Percentiles rank a stretch among this genome's conserved stretches.
phyloP scores from a whole-genome alignment of 768 basidiomycete genomes.

The Leucosporidium scottii region DNA sequence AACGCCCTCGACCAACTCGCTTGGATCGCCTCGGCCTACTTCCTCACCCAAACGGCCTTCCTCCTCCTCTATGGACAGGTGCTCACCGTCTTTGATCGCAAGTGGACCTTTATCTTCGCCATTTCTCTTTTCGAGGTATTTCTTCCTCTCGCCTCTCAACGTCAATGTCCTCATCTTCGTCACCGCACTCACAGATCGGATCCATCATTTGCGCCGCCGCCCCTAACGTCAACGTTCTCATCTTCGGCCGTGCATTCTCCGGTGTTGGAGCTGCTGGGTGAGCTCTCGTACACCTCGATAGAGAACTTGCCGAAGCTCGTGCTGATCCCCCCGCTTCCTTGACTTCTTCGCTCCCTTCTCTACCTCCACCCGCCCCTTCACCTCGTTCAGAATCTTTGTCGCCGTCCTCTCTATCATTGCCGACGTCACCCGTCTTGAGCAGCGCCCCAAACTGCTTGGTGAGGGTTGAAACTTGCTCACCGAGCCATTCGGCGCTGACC shows the following conservation, averaged over 20 bases:
- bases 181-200: too few relatives aligned
- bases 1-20: constrained; percentile 22
- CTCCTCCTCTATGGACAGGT: constrained; percentile 41
- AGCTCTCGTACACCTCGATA: constrained; percentile 38
- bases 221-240: constrained; percentile 37
- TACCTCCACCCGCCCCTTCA: too few relatives aligned
- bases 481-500: constrained; percentile 38
- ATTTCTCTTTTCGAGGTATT: constrained; percentile 42
- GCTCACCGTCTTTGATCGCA: constrained; percentile 40
- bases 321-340: too few relatives aligned
- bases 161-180: too few relatives aligned
- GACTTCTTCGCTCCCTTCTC: too few relatives aligned
- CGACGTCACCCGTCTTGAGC: constrained; percentile 31
- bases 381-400: constrained; percentile 3
- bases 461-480: too few relatives aligned
- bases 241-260: constrained; percentile 49
- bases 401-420: constrained; percentile 14
- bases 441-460: constrained; percentile 43
- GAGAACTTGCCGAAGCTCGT: constrained; percentile 1
- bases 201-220: constrained; percentile 41
- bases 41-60: constrained; percentile 31
- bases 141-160: too few relatives aligned
- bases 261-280: constrained; percentile 47
- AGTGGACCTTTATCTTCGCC: constrained; percentile 41
- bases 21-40: constrained; percentile 27